These are phyloP conservation scores for Rhodotorula sphaerocarpa DNA, from an alignment of 768 basidiomycete species.

Conservation along the genomic window DNA sequence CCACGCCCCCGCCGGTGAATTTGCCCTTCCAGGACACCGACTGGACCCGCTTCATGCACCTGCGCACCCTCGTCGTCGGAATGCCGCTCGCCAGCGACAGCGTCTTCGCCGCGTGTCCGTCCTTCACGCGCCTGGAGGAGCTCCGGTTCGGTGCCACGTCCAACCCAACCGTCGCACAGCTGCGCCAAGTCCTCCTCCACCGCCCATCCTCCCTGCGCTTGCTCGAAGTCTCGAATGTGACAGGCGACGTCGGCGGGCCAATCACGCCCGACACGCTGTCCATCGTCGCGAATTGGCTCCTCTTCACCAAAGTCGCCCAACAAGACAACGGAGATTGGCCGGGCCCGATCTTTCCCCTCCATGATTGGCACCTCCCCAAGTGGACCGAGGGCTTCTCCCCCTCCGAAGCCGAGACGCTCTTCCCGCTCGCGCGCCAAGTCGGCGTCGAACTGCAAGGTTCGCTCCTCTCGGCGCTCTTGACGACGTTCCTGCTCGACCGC, in stretches of 20 bases:
- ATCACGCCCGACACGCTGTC: slow-evolving; percentile 13
- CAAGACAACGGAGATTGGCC: neutral
- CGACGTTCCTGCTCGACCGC: slow-evolving; percentile 17
- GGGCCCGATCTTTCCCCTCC: slow-evolving; percentile 8
- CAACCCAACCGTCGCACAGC: neutral
- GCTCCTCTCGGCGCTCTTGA: slow-evolving; percentile 12
- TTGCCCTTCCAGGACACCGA: neutral
- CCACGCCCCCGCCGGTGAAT: neutral
- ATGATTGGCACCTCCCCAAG: slow-evolving; percentile 8
- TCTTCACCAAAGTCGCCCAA: neutral
- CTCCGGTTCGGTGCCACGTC: slow-evolving; percentile 3
- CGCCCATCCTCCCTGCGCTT: neutral
- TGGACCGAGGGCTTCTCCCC: slow-evolving; percentile 8
- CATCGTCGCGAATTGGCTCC: slow-evolving; percentile 8
- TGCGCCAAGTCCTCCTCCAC: slow-evolving; percentile 2
- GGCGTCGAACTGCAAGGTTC: slow-evolving; percentile 6
- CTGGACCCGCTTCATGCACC: slow-evolving; percentile 1
- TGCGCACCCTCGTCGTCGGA: slow-evolving; percentile 5
- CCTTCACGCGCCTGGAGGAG: neutral
- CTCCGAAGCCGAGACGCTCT: slow-evolving; percentile 10
- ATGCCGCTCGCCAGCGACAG: neutral
- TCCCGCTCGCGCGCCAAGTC: slow-evolving; percentile 5
- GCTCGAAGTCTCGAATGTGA: slow-evolving; percentile 16
- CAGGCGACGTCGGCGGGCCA: slow-evolving; percentile 17
- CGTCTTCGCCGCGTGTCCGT: slow-evolving; percentile 3